Base-by-base conservation (phyloP, 345 rosid species). In the Draba incana region DNA sequence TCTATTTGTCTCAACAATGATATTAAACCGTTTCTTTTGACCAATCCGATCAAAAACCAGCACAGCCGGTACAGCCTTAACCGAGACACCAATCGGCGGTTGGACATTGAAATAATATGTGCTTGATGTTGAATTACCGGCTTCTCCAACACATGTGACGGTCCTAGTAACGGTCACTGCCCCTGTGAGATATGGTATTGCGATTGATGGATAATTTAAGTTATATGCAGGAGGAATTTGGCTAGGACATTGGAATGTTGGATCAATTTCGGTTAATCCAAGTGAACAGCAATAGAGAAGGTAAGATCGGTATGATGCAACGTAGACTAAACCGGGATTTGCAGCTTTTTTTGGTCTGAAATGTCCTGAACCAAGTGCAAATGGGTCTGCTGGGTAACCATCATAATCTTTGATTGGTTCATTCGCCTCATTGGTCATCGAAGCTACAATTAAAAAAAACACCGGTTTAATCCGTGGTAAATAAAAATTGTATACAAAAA, bases 291-390 rank as follows among this genome's bases (percentile, higher is more conserved):
- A 77, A 62, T 86, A 83, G 23, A 58, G 69, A 48, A 80, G 51
- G 67, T 88, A 88, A 65, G 86, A 90, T 11, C 3, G 16, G 48
- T 74, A 79, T 0, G 87, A 74, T 61, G 85, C 78, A 41, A 85
- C 88, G 6, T 92, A 92, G 39, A 88, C 77, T 4, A 88, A 86
- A 39, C 93, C 98, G 2, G 93, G 96, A 62, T 84, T 82, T 3
- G 81, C 81, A 5, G 92, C 88, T 47, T 45, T 79, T 7, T 69
- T 57, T 1, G 89, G 94, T 20, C 55, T 69, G 47, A 88, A 75
- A 65, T 84, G 93, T 39, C 92, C 94, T 2, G 89, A 75, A 1
- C 92, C 92, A 15, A 64, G 67, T 1, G 78, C 72, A 33, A 92
- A 87, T 8, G 98, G 88, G 41, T 62, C 79, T 4, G 84, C 83